Evolutionary conservation across 768 basidiomycete species (phyloP).

Genomic region (Amanita inopinata): DNA sequence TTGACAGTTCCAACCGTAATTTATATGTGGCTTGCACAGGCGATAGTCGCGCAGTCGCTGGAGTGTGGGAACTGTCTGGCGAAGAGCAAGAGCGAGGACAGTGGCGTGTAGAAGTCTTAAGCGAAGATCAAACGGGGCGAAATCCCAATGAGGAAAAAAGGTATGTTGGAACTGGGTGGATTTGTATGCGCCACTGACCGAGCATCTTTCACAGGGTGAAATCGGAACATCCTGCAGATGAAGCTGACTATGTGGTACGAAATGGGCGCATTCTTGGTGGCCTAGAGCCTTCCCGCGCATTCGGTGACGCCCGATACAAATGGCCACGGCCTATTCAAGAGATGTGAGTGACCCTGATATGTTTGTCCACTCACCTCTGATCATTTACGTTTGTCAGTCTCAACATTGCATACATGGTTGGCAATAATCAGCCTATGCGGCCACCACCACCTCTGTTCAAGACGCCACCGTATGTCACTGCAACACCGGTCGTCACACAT

Average conservation of each 20-base stretch:
- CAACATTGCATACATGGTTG: conserved; percentile 57
- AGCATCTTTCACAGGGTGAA: conserved; percentile 43
- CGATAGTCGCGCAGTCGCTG: conserved; percentile 93
- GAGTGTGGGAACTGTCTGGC: conserved; percentile 67
- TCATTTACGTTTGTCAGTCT: conserved; percentile 17
- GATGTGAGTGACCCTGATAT: conserved; percentile 33
- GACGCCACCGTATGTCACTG: conserved; percentile 90
- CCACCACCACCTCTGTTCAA: conserved; percentile 53
- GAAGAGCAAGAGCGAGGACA: conserved; percentile 56
- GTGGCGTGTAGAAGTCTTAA: conserved; percentile 92
- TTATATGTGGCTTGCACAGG: conserved; percentile 90
- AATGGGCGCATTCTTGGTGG: conserved; percentile 81
- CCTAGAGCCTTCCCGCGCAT: conserved; percentile 78
- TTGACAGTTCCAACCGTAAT: conserved; percentile 76
- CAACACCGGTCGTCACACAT: conserved; percentile 75
- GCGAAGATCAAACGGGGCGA: conserved; percentile 92
- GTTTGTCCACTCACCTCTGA: conserved; percentile 2
- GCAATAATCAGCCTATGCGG: conserved; percentile 50
- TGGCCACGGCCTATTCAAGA: conserved; percentile 70
- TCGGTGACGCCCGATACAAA: conserved; percentile 87
- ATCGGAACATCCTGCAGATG: conserved; percentile 74
- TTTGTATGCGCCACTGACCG: background rate
- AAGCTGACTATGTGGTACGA: conserved; percentile 62
- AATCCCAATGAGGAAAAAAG: conserved; percentile 78
- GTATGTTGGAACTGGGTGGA: conserved; percentile 32